Percentiles rank a stretch among this genome's conserved stretches.
These are phyloP conservation scores for Amanita polypyramis DNA, from an alignment of 768 basidiomycete species.

Conservation along the genomic window DNA sequence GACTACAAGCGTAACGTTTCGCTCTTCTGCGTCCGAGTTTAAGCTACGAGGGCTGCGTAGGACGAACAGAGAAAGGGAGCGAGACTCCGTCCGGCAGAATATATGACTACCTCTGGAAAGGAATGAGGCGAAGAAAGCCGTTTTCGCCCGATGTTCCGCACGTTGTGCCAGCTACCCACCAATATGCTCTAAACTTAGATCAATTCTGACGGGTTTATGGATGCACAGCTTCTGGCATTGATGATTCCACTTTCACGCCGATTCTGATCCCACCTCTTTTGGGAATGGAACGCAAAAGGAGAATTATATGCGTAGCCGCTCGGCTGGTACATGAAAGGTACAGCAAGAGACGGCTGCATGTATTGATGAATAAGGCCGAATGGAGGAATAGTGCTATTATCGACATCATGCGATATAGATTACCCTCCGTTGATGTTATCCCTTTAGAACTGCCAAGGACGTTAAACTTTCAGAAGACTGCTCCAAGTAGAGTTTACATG, in stretches of 20 bases:
- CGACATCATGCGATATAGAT: not conserved
- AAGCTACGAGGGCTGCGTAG: slow-evolving; percentile 5
- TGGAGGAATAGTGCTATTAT: not conserved
- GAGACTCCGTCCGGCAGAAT: slow-evolving; percentile 1
- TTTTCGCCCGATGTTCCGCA: slow-evolving; percentile 1
- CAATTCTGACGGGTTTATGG: not conserved
- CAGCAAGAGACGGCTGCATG: not conserved
- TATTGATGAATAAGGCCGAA: not conserved
- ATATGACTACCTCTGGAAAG: slow-evolving; percentile 6
- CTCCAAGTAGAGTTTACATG: slow-evolving; percentile 5
- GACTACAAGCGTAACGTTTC: not conserved
- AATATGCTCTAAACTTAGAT: not conserved
- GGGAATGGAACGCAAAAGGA: not conserved
- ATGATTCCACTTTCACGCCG: not conserved
- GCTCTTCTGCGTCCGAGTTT: slow-evolving; percentile 5
- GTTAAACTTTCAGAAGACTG: slow-evolving; percentile 7
- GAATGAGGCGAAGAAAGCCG: not conserved
- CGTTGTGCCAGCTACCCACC: not conserved
- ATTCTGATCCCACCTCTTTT: not conserved
- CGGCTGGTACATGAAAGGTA: not conserved
- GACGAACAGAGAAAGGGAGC: not conserved
- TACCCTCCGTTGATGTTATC: slow-evolving; percentile 1
- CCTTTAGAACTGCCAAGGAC: slow-evolving; percentile 1
- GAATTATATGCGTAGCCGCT: not conserved
- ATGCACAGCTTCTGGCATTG: not conserved